phyloP scores from a whole-genome alignment of 371 early-diverging fungal species.

The Mucor plumbeus region DNA sequence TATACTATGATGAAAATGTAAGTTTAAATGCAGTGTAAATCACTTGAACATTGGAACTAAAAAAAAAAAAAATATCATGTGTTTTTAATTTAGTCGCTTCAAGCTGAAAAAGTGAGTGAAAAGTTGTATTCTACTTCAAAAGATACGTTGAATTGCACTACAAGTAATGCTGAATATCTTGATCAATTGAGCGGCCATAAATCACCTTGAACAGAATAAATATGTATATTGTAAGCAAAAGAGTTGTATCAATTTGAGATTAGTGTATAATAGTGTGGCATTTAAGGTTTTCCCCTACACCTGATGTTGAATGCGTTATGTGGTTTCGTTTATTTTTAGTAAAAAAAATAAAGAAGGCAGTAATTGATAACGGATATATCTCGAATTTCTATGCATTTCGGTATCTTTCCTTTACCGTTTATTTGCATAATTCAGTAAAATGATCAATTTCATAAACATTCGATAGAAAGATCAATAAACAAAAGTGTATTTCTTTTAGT shows the following conservation, averaged over 20 bases:
- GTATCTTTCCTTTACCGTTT: neutral
- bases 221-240: neutral
- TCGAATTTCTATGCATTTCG: neutral
- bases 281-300: neutral
- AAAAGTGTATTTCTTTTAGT: neutral
- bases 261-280: neutral
- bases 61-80: neutral
- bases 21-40: conserved; percentile 17
- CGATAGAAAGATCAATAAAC: neutral
- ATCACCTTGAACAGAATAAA: neutral
- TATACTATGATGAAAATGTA: conserved; percentile 70
- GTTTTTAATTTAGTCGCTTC: conserved; percentile 33
- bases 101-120: conserved; percentile 52
- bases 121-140: conserved; percentile 50
- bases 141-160: conserved; percentile 44
- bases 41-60: neutral
- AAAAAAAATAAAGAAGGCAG: neutral
- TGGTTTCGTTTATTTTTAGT: neutral
- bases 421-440: neutral
- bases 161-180: conserved; percentile 50
- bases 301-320: neutral
- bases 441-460: neutral
- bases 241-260: too few species aligned
- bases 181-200: conserved; percentile 36
- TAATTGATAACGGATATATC: neutral